phyloP scores from a whole-genome alignment of 2,329 filamentous ascomycete genomes.

The Magnaporthiopsis poae region DNA sequence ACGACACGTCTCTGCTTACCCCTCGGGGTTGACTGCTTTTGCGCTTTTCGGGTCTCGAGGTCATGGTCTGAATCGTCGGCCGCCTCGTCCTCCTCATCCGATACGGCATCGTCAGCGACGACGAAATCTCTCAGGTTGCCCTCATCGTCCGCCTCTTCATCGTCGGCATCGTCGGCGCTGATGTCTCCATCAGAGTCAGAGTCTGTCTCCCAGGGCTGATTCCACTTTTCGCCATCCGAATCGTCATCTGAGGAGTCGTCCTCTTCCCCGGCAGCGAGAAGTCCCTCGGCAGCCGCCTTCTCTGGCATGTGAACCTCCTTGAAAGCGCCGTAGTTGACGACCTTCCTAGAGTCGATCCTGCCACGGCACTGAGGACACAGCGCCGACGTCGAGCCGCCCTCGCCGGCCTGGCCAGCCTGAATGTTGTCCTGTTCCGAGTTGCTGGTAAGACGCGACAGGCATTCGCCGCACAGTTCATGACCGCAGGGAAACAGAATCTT shows the following conservation, averaged over 20 bases:
- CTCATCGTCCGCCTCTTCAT: constrained; percentile 16
- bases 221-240: constrained; percentile 8
- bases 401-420: constrained; percentile 50
- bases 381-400: constrained; percentile 40
- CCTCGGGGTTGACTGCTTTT: background rate
- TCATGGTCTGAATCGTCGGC: background rate
- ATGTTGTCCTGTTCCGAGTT: constrained; percentile 43
- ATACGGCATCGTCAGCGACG: constrained; percentile 40
- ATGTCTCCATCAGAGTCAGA: constrained; percentile 17
- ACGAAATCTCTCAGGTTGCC: constrained; percentile 45
- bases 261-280: constrained; percentile 21
- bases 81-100: constrained; percentile 17
- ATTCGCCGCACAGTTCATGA: constrained; percentile 69
- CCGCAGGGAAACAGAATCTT: constrained; percentile 75
- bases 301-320: constrained; percentile 60
- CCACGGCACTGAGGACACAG: constrained; percentile 72
- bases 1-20: background rate
- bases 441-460: constrained; percentile 60
- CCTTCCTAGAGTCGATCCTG: constrained; percentile 52
- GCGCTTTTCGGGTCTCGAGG: background rate
- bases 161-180: constrained; percentile 20
- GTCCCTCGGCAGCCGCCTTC: constrained; percentile 22
- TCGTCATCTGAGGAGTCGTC: constrained; percentile 12
- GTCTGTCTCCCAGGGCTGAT: constrained; percentile 10
- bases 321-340: constrained; percentile 68